Percentiles rank a stretch among this genome's conserved stretches.
Conservation (phyloP, 768 basidiomycete species). For the Xerocomellus dryophilus region DNA sequence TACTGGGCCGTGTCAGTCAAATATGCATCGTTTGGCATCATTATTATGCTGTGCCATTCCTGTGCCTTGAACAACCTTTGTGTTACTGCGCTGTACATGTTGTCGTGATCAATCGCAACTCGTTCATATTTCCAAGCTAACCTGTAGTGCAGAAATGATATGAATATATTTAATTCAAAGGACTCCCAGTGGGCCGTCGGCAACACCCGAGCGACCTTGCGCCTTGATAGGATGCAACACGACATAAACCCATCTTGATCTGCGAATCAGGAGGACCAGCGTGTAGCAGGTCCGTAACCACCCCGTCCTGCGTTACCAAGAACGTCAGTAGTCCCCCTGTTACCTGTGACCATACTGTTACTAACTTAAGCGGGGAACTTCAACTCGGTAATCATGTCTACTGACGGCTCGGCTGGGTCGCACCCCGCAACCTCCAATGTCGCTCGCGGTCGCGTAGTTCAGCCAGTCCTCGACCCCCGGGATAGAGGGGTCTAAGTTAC, state of each 20-base stretch:
- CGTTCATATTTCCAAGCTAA: conserved; percentile 25
- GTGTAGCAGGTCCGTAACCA: neutral
- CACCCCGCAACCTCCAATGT: neutral
- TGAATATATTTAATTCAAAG: conserved; percentile 14
- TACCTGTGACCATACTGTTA: too few relatives aligned
- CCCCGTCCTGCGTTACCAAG: too few relatives aligned
- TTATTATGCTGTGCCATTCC: conserved; percentile 24
- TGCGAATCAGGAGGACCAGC: too few relatives aligned
- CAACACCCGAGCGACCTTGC: neutral
- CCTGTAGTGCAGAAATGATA: conserved; percentile 19
- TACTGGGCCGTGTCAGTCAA: conserved; percentile 16
- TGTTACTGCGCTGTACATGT: conserved; percentile 28
- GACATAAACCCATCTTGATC: neutral
- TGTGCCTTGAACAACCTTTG: conserved; percentile 21
- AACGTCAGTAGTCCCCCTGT: too few relatives aligned
- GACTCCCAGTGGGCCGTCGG: neutral
- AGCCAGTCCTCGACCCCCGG: neutral
- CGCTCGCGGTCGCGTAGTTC: neutral
- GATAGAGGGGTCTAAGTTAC: neutral
- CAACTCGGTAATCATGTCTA: too few relatives aligned
- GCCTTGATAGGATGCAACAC: neutral
- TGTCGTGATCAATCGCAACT: conserved; percentile 24
- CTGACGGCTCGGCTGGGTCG: neutral
- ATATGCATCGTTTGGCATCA: conserved; percentile 20
- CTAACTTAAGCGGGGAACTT: too few relatives aligned